Base-by-base conservation (phyloP, 1,284 basidiomycete genomes). In the Cutaneotrichosporon sp. region DNA sequence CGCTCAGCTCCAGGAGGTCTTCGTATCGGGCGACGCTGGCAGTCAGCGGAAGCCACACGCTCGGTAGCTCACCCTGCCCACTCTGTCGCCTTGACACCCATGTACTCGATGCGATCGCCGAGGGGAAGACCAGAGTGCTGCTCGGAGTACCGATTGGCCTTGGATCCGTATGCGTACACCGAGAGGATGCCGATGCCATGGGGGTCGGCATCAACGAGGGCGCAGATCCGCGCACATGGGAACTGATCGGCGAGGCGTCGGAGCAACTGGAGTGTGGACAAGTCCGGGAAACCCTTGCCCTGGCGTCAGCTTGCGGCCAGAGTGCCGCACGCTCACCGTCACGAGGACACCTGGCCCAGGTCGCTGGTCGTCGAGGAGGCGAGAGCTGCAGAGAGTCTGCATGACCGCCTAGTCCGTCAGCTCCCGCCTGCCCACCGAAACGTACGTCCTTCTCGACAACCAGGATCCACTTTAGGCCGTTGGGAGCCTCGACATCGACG, bases 281-380 rank as follows among this genome's bases (percentile, higher is more conserved):
- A 76, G 72, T 97, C 94, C 0, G 94, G 93, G 77, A 95, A 97
- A 1, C 94, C 94, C 78, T 95, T 95, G 3, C 94, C 94, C 92
- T 94, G 69, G 9, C n/a, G 51, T 62, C 24, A 63, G 58, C 29
- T 57, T n/a, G n/a, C n/a, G n/a, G n/a, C n/a, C n/a, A n/a, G n/a
- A n/a, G n/a, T n/a, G n/a, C n/a, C n/a, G n/a, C n/a, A 3, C 31
- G 27, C 77, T 66, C 14, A 76, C 79, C 0, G 79, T 79, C 36
- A 80, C 55, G 4, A 80, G 20, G 0, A 74, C 67, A 0, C 76
- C 79, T 1, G 56, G 53, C 0, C 72, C 73, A 1, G 74, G 47
- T 6, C 65, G 73, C 61, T 84, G 73, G 24, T 81, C 81, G 2
- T 84, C 50, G 2, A 77, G 81, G 49, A 92, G 79, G 20, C 79